phyloP scores from a whole-genome alignment of 2,329 filamentous ascomycete species.

The Penicillium sp. region DNA sequence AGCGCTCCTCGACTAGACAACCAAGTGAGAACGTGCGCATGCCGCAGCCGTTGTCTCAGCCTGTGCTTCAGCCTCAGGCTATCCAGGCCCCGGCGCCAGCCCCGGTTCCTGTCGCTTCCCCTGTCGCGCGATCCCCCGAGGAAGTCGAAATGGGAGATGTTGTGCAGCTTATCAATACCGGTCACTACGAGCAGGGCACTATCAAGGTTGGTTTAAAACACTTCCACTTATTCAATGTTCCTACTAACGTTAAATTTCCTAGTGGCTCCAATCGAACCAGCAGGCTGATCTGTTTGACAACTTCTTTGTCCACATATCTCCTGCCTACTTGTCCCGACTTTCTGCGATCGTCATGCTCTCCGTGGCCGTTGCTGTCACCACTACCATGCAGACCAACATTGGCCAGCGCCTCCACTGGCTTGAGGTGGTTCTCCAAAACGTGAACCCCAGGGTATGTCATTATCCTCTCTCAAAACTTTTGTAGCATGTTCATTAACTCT shows the following conservation, averaged over 20 bases:
- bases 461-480: not conserved
- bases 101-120: conserved; percentile 13
- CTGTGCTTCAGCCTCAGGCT: not conserved
- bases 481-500: not conserved
- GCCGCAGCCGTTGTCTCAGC: conserved; percentile 16
- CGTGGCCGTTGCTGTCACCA: conserved; percentile 62
- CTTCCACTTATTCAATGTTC: not conserved
- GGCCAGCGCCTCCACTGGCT: conserved; percentile 60
- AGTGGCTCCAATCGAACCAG: conserved; percentile 63
- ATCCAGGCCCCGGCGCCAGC: not conserved
- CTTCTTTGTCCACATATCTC: conserved; percentile 59
- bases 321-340: conserved; percentile 56
- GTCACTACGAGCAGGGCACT: conserved; percentile 47
- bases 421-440: conserved; percentile 53
- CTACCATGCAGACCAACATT: conserved; percentile 54
- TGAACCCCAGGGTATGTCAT: conserved; percentile 54
- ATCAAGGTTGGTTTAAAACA: conserved; percentile 40
- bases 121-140: conserved; percentile 30
- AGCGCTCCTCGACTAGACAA: conserved; percentile 31
- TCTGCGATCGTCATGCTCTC: conserved; percentile 60
- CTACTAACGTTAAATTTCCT: conserved; percentile 26
- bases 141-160: conserved; percentile 47
- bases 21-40: conserved; percentile 22
- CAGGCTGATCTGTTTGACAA: conserved; percentile 62
- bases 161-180: conserved; percentile 39